Evolutionary conservation across 257 asterid species (phyloP).

Genomic region (Solanum boliviense): DNA sequence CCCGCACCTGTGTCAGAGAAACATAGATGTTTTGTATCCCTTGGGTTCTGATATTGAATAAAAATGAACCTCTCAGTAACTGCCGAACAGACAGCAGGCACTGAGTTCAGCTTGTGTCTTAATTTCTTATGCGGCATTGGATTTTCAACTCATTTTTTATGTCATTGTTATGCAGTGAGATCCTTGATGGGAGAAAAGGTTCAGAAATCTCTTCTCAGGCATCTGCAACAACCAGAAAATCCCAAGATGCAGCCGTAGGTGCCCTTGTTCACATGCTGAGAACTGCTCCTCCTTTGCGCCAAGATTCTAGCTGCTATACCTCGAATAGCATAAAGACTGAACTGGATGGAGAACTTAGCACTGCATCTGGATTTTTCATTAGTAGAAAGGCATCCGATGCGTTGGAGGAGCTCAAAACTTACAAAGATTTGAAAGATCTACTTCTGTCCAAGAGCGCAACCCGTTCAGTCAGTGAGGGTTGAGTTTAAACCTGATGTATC

Average conservation of each 20-base stretch:
- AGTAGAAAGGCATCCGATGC: conserved; percentile 76
- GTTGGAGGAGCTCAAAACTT: conserved; percentile 73
- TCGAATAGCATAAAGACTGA: conserved; percentile 27
- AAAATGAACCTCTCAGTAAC: not conserved
- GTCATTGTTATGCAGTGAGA: conserved; percentile 27
- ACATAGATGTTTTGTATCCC: not conserved
- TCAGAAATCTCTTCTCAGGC: conserved; percentile 50
- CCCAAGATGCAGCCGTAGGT: conserved; percentile 85
- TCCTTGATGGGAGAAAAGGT: conserved; percentile 32
- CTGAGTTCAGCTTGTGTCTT: not conserved
- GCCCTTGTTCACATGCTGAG: conserved; percentile 85
- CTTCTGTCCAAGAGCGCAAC: conserved; percentile 63
- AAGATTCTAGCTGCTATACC: conserved; percentile 42
- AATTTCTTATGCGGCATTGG: not conserved
- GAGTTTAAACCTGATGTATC: conserved; percentile 1
- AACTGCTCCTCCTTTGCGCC: conserved; percentile 78
- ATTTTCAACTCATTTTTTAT: not conserved
- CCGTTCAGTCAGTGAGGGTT: conserved; percentile 15
- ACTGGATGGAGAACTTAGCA: conserved; percentile 30
- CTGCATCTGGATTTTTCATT: conserved; percentile 43
- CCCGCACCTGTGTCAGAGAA: not conserved
- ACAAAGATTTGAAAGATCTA: conserved; percentile 60
- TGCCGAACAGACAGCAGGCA: not conserved
- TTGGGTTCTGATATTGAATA: not conserved
- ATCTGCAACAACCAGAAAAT: conserved; percentile 39